Conservation (phyloP, 2,329 filamentous ascomycete species). For the Paecilomyces variotii region DNA sequence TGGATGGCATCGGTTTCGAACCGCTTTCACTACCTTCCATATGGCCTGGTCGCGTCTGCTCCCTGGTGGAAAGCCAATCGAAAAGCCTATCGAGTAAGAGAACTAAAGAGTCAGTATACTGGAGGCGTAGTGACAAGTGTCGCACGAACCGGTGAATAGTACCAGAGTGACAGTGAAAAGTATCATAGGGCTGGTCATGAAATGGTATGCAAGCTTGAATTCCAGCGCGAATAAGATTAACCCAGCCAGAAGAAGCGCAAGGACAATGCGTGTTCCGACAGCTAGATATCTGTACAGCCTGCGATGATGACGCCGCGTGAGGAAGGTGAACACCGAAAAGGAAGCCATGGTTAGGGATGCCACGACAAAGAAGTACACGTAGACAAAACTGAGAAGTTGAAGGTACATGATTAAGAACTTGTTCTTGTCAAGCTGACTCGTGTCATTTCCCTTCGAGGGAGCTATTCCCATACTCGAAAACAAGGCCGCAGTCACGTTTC, state of each 20-base stretch:
- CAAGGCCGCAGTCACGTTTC: constrained; percentile 32
- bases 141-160: constrained; percentile 21
- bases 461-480: constrained; percentile 34
- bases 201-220: constrained; percentile 27
- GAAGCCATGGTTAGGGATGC: constrained; percentile 29
- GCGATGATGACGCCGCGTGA: constrained; percentile 20
- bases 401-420: constrained; percentile 30
- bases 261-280: constrained; percentile 18
- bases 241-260: constrained; percentile 20
- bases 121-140: background rate
- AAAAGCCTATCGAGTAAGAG: constrained; percentile 29
- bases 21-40: constrained; percentile 14
- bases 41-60: constrained; percentile 16
- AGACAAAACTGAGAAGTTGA: constrained; percentile 30
- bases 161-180: constrained; percentile 26
- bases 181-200: constrained; percentile 34
- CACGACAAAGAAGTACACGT: constrained; percentile 32
- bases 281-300: constrained; percentile 17
- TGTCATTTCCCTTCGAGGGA: constrained; percentile 20
- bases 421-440: constrained; percentile 18
- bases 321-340: constrained; percentile 24
- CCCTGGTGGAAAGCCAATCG: constrained; percentile 15
- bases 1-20: background rate
- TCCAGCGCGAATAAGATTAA: constrained; percentile 22
- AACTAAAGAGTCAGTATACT: constrained; percentile 14